Conservation (phyloP, 2,329 filamentous ascomycete genomes). For the Curvularia sp. region DNA sequence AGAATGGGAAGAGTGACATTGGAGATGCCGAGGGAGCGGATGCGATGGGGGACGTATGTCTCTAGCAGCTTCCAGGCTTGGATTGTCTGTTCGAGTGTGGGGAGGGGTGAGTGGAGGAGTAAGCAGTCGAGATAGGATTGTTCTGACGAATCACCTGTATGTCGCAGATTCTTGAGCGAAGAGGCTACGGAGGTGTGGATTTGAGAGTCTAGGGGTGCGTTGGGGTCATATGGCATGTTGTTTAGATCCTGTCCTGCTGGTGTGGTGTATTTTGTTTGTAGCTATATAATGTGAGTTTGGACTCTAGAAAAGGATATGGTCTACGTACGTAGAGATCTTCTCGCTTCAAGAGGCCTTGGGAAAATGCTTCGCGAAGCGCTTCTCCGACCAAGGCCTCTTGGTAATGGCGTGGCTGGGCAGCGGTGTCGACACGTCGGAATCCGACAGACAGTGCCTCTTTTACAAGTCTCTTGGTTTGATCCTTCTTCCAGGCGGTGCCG, state of each 20-base stretch:
- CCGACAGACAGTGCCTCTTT: conserved; percentile 71
- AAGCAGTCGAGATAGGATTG: conserved; percentile 63
- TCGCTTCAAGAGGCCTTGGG: conserved; percentile 64
- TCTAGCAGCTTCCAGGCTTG: conserved; percentile 72
- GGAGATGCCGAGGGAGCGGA: conserved; percentile 76
- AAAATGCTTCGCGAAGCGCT: conserved; percentile 68
- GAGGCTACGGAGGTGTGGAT: conserved; percentile 70
- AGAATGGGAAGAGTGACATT: conserved; percentile 71
- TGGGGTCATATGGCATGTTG: conserved; percentile 68
- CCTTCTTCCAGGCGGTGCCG: conserved; percentile 87
- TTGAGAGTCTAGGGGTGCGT: conserved; percentile 66
- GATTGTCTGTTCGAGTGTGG: conserved; percentile 60
- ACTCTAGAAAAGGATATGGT: too few species aligned
- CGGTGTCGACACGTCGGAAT: conserved; percentile 78
- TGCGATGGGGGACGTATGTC: conserved; percentile 67
- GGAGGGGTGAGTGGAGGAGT: conserved; percentile 65
- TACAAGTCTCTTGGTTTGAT: conserved; percentile 70
- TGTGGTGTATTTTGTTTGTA: conserved; percentile 86
- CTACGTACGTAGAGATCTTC: conserved; percentile 67
- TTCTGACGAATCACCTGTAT: conserved; percentile 39
- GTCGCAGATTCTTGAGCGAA: conserved; percentile 68
- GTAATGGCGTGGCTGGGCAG: conserved; percentile 80
- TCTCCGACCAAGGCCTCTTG: conserved; percentile 73
- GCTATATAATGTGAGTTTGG: conserved; percentile 48
- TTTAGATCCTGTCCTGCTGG: conserved; percentile 65